Evolutionary conservation across 371 early-diverging fungal species (phyloP).

Genomic region (Mucor piriformis): DNA sequence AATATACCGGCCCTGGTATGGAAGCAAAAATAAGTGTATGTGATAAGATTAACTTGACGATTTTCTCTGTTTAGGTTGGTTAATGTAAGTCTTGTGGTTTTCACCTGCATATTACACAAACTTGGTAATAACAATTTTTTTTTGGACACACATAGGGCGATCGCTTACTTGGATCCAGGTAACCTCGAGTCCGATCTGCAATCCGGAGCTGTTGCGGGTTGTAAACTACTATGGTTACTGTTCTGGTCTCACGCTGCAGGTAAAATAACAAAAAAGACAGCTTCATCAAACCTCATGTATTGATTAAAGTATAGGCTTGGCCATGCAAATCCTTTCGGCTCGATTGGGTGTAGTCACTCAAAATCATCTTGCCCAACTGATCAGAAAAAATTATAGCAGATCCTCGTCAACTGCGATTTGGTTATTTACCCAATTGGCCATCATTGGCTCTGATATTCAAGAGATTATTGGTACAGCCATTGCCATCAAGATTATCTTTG

Average conservation of each 20-base stretch:
- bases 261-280: neutral
- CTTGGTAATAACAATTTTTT: neutral
- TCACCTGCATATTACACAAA: neutral
- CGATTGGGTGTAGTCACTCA: slow-evolving; percentile 78
- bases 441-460: slow-evolving; percentile 76
- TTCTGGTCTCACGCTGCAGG: slow-evolving; percentile 64
- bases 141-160: slow-evolving; percentile 50
- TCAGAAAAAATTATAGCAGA: slow-evolving; percentile 51
- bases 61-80: slow-evolving; percentile 32
- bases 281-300: neutral
- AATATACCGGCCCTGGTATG: slow-evolving; percentile 60
- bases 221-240: slow-evolving; percentile 67
- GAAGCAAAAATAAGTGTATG: neutral
- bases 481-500: slow-evolving; percentile 68
- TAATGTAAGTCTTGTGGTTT: slow-evolving; percentile 33
- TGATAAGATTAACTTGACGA: neutral
- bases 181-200: slow-evolving; percentile 77
- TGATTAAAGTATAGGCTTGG: slow-evolving; percentile 43
- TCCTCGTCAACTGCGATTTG: slow-evolving; percentile 53
- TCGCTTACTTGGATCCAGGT: slow-evolving; percentile 78
- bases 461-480: slow-evolving; percentile 82
- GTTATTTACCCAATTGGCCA: slow-evolving; percentile 72
- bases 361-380: slow-evolving; percentile 66
- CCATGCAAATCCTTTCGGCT: slow-evolving; percentile 67
- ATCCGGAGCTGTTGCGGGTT: slow-evolving; percentile 68